Base-by-base conservation (phyloP, 768 basidiomycete genomes). In the Tephrocybe sp. region DNA sequence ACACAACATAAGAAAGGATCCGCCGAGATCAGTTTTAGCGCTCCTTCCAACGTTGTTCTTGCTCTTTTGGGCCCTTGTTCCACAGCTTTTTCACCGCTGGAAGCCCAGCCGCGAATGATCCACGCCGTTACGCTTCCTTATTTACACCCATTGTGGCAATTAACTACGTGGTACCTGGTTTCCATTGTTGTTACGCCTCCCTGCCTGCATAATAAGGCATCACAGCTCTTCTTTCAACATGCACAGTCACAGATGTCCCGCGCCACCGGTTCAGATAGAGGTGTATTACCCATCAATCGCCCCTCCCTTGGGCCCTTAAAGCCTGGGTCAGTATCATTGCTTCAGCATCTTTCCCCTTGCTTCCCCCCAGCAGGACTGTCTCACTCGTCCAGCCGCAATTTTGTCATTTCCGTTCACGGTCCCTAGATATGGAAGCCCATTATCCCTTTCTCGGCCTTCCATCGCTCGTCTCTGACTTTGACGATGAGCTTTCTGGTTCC, bases 171-270 rank as follows among this genome's bases (percentile, higher is more conserved):
- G 67, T 68, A 62, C 68, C 68, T 69, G 65, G 64, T 66, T 64
- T 62, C 64, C 60, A 57, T 65, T 69, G 66, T 63, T 62, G 56
- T 54, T 62, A 66, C 65, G 63, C 62, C 61, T 57, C 62, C 57
- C 47, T 55, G 54, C 45, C 54, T 59, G 51, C 57, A 59, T 54
- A 56, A 49, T 51, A 51, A 40, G 43, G 28, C 49, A 53, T 51
- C 42, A 49, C 43, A 42, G 47, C 26, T 40, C 51, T 50, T 51
- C 52, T 56, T 59, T 52, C 52, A 52, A 50, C 48, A 49, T 59
- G 59, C 56, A 58, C 59, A 60, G 57, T 63, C 56, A 55, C 57
- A 60, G 44, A 52, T 64, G 47, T 65, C 62, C 54, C 61, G 56
- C 59, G 60, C 58, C 57, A 58, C 56, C 57, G 60, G 54, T 60